Conservation (phyloP, 257 asterid genomes). For the Solanum sitiens region DNA sequence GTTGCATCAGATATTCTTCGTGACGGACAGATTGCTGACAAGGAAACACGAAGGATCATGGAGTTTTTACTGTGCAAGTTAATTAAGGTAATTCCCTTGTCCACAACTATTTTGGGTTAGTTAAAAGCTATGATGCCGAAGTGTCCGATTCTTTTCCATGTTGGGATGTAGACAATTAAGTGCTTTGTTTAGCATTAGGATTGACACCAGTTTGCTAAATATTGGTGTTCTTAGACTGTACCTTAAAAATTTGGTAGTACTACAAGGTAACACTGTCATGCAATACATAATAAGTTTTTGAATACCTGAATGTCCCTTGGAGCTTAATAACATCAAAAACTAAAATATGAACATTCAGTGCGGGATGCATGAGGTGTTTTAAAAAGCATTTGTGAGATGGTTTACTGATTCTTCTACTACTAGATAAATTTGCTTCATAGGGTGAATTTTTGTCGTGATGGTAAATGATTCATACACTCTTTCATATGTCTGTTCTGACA, state of each 20-base stretch:
- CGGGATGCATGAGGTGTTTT: too few species aligned
- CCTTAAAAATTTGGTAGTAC: neutral
- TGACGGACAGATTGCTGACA: conserved; percentile 89
- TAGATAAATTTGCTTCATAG: neutral
- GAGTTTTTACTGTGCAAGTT: conserved; percentile 76
- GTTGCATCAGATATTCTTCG: conserved; percentile 90
- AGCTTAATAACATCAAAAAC: neutral
- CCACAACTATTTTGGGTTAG: neutral
- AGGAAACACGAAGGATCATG: conserved; percentile 73
- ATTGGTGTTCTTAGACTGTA: neutral
- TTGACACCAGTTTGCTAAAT: neutral
- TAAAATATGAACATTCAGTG: neutral
- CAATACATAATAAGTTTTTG: neutral
- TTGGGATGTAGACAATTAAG: neutral
- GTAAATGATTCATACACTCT: neutral
- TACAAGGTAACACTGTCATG: neutral
- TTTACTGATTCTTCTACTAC: neutral
- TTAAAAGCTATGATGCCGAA: neutral
- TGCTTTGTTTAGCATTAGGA: neutral
- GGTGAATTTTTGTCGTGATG: neutral
- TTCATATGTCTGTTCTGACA: neutral
- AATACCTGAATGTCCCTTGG: neutral
- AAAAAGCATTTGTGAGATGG: neutral
- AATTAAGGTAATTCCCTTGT: conserved; percentile 51
- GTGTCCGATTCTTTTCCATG: neutral